Percentiles rank a stretch among this genome's conserved stretches.
Evolutionary conservation across 257 asterid genomes (phyloP).

Genomic region (Plantago elongata): DNA sequence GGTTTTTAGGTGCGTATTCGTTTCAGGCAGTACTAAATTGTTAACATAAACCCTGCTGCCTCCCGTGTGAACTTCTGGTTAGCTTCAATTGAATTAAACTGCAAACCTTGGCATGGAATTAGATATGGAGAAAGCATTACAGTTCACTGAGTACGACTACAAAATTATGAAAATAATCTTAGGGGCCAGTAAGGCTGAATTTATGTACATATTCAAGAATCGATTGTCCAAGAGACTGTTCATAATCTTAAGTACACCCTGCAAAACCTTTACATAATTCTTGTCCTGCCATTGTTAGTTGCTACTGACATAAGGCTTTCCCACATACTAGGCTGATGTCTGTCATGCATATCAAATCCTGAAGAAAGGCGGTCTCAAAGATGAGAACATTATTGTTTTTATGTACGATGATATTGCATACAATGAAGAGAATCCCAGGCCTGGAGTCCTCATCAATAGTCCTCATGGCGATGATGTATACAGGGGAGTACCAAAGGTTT

Average conservation of each 20-base stretch:
- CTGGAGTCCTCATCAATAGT: constrained; percentile 80
- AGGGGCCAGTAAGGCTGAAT: too few relatives aligned
- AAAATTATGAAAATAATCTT: too few relatives aligned
- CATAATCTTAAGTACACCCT: too few relatives aligned
- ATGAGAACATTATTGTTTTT: constrained; percentile 81
- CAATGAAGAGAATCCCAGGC: constrained; percentile 71
- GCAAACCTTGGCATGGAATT: not conserved
- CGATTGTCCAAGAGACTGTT: too few relatives aligned
- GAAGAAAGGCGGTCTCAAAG: constrained; percentile 82
- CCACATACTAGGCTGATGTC: constrained; percentile 69
- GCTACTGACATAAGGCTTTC: constrained; percentile 22
- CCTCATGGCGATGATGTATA: constrained; percentile 88
- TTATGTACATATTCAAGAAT: too few relatives aligned
- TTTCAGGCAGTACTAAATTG: not conserved
- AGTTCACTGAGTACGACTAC: too few relatives aligned
- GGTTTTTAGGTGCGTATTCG: not conserved
- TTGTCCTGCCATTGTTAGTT: constrained; percentile 10
- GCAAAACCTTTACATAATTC: not conserved
- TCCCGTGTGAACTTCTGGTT: not conserved
- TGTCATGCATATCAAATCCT: constrained; percentile 93
- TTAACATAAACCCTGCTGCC: not conserved
- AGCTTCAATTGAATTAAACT: not conserved
- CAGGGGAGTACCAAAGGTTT: constrained; percentile 93
- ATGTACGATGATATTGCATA: constrained; percentile 94
- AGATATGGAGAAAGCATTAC: too few relatives aligned